These are phyloP conservation scores for Solanum lignicaule DNA, from an alignment of 257 asterid species.

Conservation along the genomic window DNA sequence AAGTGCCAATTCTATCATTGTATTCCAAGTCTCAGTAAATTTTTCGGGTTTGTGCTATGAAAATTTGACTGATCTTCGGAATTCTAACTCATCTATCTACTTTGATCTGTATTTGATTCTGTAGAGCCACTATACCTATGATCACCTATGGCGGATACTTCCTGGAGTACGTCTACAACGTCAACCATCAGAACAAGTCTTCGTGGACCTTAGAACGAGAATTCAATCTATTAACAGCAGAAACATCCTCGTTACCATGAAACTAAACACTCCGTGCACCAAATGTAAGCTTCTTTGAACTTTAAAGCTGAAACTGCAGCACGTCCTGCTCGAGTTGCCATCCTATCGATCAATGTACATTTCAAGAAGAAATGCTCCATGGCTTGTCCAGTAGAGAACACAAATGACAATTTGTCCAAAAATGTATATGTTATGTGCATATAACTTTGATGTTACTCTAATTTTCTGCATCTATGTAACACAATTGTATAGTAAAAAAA, in stretches of 20 bases:
- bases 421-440: neutral
- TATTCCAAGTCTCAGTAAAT: neutral
- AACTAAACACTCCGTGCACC: neutral
- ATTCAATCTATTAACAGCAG: slow-evolving; percentile 46
- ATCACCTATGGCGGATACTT: slow-evolving; percentile 53
- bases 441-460: neutral
- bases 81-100: neutral
- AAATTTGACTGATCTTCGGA: neutral
- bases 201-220: slow-evolving; percentile 74
- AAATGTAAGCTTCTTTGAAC: neutral
- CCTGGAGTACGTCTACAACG: slow-evolving; percentile 49
- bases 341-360: neutral
- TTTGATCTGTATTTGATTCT: slow-evolving; percentile 9
- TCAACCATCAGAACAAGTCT: slow-evolving; percentile 64
- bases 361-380: neutral
- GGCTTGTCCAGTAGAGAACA: neutral
- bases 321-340: neutral
- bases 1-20: neutral
- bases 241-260: neutral
- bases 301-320: neutral
- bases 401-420: neutral
- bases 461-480: neutral
- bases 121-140: slow-evolving; percentile 66
- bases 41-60: neutral
- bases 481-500: neutral